A percentile compares a stretch with the other conserved stretches of the same genome.
These are phyloP conservation scores for Pinus albicaulis DNA, from an alignment of 75 land plant genomes.

Conservation along the genomic window DNA sequence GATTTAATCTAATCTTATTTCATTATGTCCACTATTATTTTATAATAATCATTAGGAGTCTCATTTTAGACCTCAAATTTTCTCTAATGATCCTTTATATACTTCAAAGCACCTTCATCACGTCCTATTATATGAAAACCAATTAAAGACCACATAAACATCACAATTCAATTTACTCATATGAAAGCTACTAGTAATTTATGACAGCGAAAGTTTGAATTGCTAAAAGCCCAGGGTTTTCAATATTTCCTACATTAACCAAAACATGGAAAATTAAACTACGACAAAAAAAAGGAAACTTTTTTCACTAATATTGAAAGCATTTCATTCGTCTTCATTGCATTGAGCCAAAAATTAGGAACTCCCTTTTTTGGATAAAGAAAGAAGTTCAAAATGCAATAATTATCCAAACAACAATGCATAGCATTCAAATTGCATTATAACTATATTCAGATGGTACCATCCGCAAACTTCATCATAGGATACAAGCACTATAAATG, in stretches of 20 bases:
- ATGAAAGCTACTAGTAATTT: not conserved
- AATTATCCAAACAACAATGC: not conserved
- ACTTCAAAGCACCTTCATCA: slow-evolving; percentile 93
- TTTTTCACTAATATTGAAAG: slow-evolving; percentile 70
- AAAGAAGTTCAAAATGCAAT: not conserved
- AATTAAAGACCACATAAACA: not conserved
- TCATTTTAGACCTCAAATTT: too few relatives aligned
- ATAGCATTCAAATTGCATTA: not conserved
- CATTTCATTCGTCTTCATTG: slow-evolving; percentile 86
- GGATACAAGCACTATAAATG: too few relatives aligned
- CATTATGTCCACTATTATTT: too few relatives aligned
- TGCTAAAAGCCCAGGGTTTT: too few relatives aligned
- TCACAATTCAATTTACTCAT: not conserved
- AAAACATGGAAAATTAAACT: too few relatives aligned
- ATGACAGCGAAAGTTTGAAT: not conserved
- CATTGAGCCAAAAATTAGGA: slow-evolving; percentile 71
- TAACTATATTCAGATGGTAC: not conserved
- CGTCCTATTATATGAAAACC: slow-evolving; percentile 74
- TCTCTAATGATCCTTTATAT: slow-evolving; percentile 75
- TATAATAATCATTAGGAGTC: too few relatives aligned
- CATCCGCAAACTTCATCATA: too few relatives aligned
- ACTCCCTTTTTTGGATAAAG: slow-evolving; percentile 81
- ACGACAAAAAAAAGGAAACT: not conserved
- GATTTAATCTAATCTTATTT: too few relatives aligned
- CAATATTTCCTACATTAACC: too few relatives aligned